These are phyloP conservation scores for Inga leiocalycina DNA, from an alignment of 306 rosid genomes.

Conservation along the genomic window DNA sequence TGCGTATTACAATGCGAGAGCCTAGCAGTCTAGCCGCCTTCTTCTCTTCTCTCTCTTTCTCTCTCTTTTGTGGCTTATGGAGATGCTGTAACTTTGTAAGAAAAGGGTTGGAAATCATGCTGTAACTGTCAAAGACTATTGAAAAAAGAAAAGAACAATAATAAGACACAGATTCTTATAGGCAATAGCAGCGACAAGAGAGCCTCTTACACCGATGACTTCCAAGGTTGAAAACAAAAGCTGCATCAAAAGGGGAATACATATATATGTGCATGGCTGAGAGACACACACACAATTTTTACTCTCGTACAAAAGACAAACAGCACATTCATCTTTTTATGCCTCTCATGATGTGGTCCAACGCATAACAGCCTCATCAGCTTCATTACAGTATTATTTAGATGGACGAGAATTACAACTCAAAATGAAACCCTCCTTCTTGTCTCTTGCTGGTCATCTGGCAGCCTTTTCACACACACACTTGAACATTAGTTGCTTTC, in stretches of 20 bases:
- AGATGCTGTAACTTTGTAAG: background rate
- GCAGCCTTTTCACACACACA: conserved; percentile 39
- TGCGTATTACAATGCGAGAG: background rate
- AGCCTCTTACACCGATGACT: background rate
- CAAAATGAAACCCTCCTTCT: conserved; percentile 24
- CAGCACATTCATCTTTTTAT: conserved; percentile 3
- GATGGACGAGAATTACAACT: background rate
- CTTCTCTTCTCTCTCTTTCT: too few relatives aligned
- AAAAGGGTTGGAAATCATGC: background rate
- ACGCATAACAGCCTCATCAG: background rate
- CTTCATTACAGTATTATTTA: conserved; percentile 22
- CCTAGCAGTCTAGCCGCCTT: too few relatives aligned
- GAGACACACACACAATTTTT: conserved; percentile 5
- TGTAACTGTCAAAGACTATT: background rate
- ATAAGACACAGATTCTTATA: background rate
- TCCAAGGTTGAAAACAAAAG: background rate
- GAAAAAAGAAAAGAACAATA: background rate
- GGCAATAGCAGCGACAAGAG: background rate
- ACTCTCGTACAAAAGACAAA: conserved; percentile 31
- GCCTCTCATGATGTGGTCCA: conserved; percentile 36
- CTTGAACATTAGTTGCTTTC: background rate
- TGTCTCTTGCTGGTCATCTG: conserved; percentile 31
- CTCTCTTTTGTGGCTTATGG: background rate
- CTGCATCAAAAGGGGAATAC: conserved; percentile 9
- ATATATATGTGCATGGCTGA: background rate